Base-by-base conservation (phyloP, 1,139 yeast species). In the Magnusiomyces magnusii region DNA sequence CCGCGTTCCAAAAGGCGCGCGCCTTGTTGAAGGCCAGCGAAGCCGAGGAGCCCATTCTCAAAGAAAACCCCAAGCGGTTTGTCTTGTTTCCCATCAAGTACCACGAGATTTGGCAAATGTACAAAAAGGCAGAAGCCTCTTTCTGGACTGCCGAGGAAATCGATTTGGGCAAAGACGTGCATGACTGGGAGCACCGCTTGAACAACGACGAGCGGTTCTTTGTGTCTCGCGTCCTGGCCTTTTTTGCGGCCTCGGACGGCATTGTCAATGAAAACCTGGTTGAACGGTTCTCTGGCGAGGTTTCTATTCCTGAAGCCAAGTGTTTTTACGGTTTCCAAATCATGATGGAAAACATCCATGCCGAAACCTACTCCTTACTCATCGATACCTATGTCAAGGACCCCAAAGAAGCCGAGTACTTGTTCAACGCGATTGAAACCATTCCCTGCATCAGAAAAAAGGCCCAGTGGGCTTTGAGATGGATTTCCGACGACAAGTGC, bases 71-170 rank as follows among this genome's bases (percentile, higher is more conserved):
- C 67, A 84, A 84, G 72, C 85, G 99, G 72, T 93, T 91, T 71
- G 99, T 93, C 59, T 79, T 93, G 68, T 95, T 93, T 84, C 99
- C 99, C 65, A 91, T 93, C 77, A 88, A 89, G 77, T 95, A 91
- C 78, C 95, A 92, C 73, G 98, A 93, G 78, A 88, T 95, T 71
- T 93, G 99, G 98, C 96, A 92, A 75, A 93, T 95, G 82, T 93
- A 93, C 78, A 93, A 93, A 80, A 91, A 92, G 78, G 97, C 98
- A 51, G 99, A 93, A 79, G 98, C 99, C 28, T 90, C 97, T 15
- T 93, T 93, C 82, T 93, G 99, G 99, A 93, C 99, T 57, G 97
- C 99, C 58, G 99, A 93, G 79, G 99, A 93, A 78, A 91, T 95
- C 67, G 99, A 93, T 75, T 81, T 93, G 67, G 85, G 95, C 64